A percentile compares a stretch with the other conserved stretches of the same genome.
Conservation (phyloP, 768 basidiomycete genomes). For the Pisolithus orientalis region DNA sequence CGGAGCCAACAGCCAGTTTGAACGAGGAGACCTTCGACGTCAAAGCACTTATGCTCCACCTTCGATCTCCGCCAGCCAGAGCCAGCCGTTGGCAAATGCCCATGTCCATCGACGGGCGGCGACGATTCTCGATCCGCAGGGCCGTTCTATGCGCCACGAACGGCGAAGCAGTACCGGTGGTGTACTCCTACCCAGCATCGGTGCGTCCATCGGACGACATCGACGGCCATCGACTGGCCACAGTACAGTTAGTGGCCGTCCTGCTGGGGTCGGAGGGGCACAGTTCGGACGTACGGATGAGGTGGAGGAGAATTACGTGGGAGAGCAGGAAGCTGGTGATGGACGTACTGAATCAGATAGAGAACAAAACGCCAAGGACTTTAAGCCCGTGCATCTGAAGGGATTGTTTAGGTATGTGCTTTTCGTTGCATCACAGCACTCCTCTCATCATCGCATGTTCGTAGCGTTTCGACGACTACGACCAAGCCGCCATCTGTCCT, state of each 20-base stretch:
- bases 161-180: constrained; percentile 74
- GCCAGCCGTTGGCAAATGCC: constrained; percentile 51
- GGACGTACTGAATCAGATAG: constrained; percentile 39
- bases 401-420: constrained; percentile 78
- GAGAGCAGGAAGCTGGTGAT: constrained; percentile 31
- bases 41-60: constrained; percentile 21
- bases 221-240: constrained; percentile 69
- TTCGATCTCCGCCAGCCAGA: constrained; percentile 36
- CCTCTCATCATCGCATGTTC: not conserved
- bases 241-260: constrained; percentile 25
- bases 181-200: constrained; percentile 39
- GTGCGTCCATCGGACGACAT: constrained; percentile 60
- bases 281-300: constrained; percentile 48
- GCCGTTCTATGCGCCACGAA: constrained; percentile 58
- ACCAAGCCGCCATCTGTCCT: constrained; percentile 79
- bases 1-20: constrained; percentile 10
- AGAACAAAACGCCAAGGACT: constrained; percentile 55
- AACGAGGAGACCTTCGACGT: constrained; percentile 21
- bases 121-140: constrained; percentile 67
- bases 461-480: constrained; percentile 89
- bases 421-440: constrained; percentile 1
- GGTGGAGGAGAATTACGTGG: constrained; percentile 35
- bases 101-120: constrained; percentile 70
- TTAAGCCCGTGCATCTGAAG: constrained; percentile 94
- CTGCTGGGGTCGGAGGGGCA: constrained; percentile 28